A percentile compares a stretch with the other conserved stretches of the same genome.
Evolutionary conservation across 1,139 yeast genomes (phyloP).

Genomic region (Saccharomyces hybrid): DNA sequence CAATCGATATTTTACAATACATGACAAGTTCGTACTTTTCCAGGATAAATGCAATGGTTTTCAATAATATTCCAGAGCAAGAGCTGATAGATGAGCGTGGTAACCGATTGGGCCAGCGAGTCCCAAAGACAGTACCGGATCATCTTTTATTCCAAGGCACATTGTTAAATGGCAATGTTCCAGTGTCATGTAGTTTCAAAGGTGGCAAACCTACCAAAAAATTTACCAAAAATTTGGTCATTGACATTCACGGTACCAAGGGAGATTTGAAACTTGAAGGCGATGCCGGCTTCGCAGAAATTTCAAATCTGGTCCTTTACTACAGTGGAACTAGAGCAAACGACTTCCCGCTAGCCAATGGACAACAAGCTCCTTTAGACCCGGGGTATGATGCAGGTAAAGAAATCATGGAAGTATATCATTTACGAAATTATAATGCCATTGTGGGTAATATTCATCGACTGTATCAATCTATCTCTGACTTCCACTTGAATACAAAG

Average conservation of each 20-base stretch:
- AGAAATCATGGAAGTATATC: constrained; percentile 27
- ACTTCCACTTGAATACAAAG: constrained; percentile 23
- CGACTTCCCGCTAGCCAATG: constrained; percentile 9
- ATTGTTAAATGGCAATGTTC: constrained; percentile 21
- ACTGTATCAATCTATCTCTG: constrained; percentile 26
- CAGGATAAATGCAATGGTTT: constrained; percentile 22
- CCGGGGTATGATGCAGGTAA: constrained; percentile 15
- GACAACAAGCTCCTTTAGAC: constrained; percentile 1
- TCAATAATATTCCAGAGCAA: constrained; percentile 25
- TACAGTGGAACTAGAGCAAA: constrained; percentile 22
- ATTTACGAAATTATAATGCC: constrained; percentile 26
- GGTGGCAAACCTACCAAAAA: constrained; percentile 29
- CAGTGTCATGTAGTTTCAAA: constrained; percentile 25
- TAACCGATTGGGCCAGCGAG: constrained; percentile 13
- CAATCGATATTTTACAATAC: constrained; percentile 25
- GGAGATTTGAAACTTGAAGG: constrained; percentile 29
- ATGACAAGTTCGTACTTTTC: constrained; percentile 25
- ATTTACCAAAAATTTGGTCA: constrained; percentile 26
- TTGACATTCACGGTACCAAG: constrained; percentile 29
- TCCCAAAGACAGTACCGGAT: constrained; percentile 23
- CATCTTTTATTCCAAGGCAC: constrained; percentile 27
- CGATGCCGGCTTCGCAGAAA: constrained; percentile 29
- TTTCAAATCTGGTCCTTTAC: constrained; percentile 25
- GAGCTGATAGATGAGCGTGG: constrained; percentile 22
- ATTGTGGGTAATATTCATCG: constrained; percentile 25